Percentiles rank a stretch among this genome's conserved stretches.
Conservation (phyloP, 2,329 filamentous ascomycete genomes). For the Alternaria ventricosa region DNA sequence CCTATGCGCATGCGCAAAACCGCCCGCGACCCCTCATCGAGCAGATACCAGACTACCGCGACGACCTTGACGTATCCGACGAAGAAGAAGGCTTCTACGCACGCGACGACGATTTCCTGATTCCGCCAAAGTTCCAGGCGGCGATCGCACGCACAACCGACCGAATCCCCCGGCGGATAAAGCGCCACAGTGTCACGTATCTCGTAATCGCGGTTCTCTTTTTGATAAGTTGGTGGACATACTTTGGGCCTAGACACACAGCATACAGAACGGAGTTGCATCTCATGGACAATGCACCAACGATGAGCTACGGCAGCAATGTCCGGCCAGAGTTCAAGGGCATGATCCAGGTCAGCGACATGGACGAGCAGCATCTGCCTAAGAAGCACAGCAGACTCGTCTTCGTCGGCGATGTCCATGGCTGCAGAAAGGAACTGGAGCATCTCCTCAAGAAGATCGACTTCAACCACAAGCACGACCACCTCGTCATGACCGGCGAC, state of each 20-base stretch:
- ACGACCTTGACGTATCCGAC: constrained; percentile 47
- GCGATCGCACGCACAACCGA: constrained; percentile 32
- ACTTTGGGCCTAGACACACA: constrained; percentile 46
- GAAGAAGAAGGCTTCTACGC: constrained; percentile 48
- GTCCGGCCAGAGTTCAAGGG: constrained; percentile 56
- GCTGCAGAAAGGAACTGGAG: constrained; percentile 70
- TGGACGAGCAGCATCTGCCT: constrained; percentile 58
- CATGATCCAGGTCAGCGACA: constrained; percentile 57
- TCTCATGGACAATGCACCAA: constrained; percentile 41
- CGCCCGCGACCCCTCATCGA: constrained; percentile 38
- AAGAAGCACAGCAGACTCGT: constrained; percentile 67
- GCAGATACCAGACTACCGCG: constrained; percentile 33
- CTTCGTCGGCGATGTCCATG: constrained; percentile 91
- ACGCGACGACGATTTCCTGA: constrained; percentile 43
- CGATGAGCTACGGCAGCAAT: constrained; percentile 55
- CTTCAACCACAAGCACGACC: constrained; percentile 65
- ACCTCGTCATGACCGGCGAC: constrained; percentile 50
- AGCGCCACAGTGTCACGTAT: constrained; percentile 44
- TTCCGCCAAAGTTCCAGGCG: constrained; percentile 41
- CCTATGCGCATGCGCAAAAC: constrained; percentile 14
- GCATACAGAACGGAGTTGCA: constrained; percentile 43
- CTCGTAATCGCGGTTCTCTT: constrained; percentile 36
- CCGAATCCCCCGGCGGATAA: constrained; percentile 44
- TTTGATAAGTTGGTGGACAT: constrained; percentile 46
- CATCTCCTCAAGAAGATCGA: constrained; percentile 70